A percentile compares a stretch with the other conserved stretches of the same genome.
Conservation (phyloP, 78 protist genomes). For the Guillardia theta region DNA sequence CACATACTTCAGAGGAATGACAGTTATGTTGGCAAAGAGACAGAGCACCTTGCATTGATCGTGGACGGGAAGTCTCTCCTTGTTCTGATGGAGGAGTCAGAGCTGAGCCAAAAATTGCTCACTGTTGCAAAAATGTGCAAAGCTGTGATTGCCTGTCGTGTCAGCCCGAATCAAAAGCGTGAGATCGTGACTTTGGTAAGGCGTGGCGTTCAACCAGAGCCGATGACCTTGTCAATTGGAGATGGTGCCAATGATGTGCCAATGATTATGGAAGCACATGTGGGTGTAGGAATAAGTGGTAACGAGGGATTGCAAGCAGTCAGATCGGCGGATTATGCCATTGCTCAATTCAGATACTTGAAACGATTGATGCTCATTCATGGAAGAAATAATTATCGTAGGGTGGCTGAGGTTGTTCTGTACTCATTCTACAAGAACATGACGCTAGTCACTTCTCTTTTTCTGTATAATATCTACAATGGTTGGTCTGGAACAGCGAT, state of each 20-base stretch:
- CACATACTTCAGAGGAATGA: no score
- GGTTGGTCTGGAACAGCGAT: conserved; percentile 58
- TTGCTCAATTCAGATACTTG: conserved; percentile 69
- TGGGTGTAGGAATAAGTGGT: conserved; percentile 65
- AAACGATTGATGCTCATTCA: conserved; percentile 75
- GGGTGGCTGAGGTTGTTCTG: conserved; percentile 72
- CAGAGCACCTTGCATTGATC: not conserved
- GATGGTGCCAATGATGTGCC: conserved; percentile 86
- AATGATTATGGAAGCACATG: conserved; percentile 73
- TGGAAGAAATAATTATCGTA: conserved; percentile 86
- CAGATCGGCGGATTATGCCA: conserved; percentile 67
- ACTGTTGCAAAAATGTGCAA: not conserved
- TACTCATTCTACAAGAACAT: conserved; percentile 72
- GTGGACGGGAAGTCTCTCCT: conserved; percentile 24
- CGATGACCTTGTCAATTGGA: conserved; percentile 63
- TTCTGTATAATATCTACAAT: conserved; percentile 41
- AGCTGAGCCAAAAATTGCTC: not conserved
- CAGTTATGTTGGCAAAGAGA: not conserved
- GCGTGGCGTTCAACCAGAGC: not conserved
- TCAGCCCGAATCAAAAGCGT: conserved; percentile 92
- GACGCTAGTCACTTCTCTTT: conserved; percentile 31
- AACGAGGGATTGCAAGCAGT: conserved; percentile 76
- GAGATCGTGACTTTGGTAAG: conserved; percentile 61
- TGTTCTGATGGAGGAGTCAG: not conserved
- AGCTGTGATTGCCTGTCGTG: conserved; percentile 45